Conservation (phyloP, 1,139 yeast species). For the Hansenula sp. region DNA sequence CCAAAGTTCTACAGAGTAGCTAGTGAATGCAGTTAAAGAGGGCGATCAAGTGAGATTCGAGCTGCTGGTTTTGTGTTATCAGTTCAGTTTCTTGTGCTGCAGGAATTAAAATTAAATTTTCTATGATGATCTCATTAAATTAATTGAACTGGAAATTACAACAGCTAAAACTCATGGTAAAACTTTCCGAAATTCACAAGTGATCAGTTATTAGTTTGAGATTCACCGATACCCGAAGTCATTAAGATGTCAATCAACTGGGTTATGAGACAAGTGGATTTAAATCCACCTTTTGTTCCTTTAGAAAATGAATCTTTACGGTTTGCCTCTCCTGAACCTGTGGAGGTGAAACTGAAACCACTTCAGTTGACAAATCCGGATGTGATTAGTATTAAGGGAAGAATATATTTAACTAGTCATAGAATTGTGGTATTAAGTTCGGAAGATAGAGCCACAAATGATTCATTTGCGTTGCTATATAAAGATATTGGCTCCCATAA, state of each 20-base stretch:
- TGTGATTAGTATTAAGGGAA: slow-evolving; percentile 26
- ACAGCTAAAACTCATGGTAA: no score
- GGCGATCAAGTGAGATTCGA: no score
- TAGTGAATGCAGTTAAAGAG: no score
- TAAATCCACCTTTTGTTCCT: slow-evolving; percentile 22
- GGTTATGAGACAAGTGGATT: slow-evolving; percentile 16
- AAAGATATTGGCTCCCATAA: slow-evolving; percentile 26
- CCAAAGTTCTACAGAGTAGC: no score
- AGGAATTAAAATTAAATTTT: no score
- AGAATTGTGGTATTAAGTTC: slow-evolving; percentile 29
- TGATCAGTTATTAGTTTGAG: no score
- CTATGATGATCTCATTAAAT: no score
- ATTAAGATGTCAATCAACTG: slow-evolving; percentile 23
- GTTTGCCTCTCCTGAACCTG: slow-evolving; percentile 15
- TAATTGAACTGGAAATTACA: no score
- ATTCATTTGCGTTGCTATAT: slow-evolving; percentile 28
- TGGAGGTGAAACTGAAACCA: slow-evolving; percentile 15
- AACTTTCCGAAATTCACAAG: no score
- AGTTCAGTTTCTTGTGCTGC: no score
- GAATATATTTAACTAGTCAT: slow-evolving; percentile 27
- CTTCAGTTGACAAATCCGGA: slow-evolving; percentile 18
- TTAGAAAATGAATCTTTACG: slow-evolving; percentile 16
- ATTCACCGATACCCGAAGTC: background rate
- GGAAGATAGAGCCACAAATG: slow-evolving; percentile 11
- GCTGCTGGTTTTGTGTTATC: no score